Percentiles rank a stretch among this genome's conserved stretches.
Conservation (phyloP, 345 rosid species). For the Erysimum cheiranthoides region DNA sequence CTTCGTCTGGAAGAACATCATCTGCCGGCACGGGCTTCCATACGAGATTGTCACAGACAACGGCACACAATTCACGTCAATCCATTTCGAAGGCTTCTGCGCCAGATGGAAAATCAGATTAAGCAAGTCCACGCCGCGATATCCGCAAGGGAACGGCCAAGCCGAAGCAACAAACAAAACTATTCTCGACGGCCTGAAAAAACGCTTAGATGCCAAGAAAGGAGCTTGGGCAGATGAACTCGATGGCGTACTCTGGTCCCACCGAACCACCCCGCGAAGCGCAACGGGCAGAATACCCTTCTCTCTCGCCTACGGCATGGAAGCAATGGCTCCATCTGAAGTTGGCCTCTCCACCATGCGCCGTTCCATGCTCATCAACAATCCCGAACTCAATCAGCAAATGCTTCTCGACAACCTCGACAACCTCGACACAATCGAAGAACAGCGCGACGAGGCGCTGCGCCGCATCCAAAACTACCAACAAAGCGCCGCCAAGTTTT, state of each 20-base stretch:
- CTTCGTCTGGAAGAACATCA: background rate
- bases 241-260: background rate
- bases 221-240: background rate
- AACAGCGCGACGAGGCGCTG: too few species aligned
- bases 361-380: too few species aligned
- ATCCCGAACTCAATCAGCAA: too few species aligned
- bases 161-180: background rate
- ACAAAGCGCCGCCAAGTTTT: too few species aligned
- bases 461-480: too few species aligned
- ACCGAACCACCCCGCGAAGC: background rate
- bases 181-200: background rate
- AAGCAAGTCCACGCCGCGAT: background rate
- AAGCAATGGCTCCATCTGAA: background rate
- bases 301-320: background rate
- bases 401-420: too few species aligned
- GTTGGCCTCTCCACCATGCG: background rate
- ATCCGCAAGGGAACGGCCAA: background rate
- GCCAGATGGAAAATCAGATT: background rate
- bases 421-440: too few species aligned
- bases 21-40: background rate
- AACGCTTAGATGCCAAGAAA: background rate
- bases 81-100: background rate
- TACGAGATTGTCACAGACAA: background rate
- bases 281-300: background rate
- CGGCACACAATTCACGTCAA: background rate